These are phyloP conservation scores for Pichia membranifaciens DNA, from an alignment of 805 yeast genomes.

Conservation along the genomic window DNA sequence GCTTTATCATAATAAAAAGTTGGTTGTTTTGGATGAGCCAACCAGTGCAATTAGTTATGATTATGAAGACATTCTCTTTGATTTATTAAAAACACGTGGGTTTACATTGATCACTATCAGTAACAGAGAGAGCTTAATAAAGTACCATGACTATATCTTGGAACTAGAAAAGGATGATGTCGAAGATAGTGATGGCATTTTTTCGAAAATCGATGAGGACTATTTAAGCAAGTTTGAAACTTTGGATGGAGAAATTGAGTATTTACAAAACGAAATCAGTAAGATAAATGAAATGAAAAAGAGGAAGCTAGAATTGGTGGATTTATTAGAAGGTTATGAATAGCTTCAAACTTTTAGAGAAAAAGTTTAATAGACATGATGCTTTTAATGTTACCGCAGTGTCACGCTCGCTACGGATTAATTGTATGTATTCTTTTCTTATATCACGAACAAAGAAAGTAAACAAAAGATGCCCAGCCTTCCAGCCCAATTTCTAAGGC, in stretches of 20 bases:
- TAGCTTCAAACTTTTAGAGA: slow-evolving; percentile 1
- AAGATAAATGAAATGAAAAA: slow-evolving; percentile 53
- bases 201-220: slow-evolving; percentile 29
- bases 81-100: slow-evolving; percentile 58
- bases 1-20: slow-evolving; percentile 71
- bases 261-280: slow-evolving; percentile 53
- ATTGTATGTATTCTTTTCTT: no score
- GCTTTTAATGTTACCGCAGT: no score
- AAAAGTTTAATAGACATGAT: no score
- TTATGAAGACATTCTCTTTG: slow-evolving; percentile 82
- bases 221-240: slow-evolving; percentile 41
- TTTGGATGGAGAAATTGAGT: slow-evolving; percentile 70
- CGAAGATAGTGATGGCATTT: slow-evolving; percentile 36
- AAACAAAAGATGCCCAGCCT: neutral
- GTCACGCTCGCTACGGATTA: no score
- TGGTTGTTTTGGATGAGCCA: slow-evolving; percentile 86
- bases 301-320: slow-evolving; percentile 54
- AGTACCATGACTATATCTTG: slow-evolving; percentile 74
- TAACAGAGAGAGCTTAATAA: slow-evolving; percentile 77
- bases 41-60: slow-evolving; percentile 89
- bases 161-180: slow-evolving; percentile 56
- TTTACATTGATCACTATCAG: slow-evolving; percentile 78
- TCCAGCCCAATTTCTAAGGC: no score
- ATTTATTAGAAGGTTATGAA: slow-evolving; percentile 40
- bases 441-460: no score